Base-by-base conservation (phyloP, 139 green algal genomes). In the Choricystis sp. region DNA sequence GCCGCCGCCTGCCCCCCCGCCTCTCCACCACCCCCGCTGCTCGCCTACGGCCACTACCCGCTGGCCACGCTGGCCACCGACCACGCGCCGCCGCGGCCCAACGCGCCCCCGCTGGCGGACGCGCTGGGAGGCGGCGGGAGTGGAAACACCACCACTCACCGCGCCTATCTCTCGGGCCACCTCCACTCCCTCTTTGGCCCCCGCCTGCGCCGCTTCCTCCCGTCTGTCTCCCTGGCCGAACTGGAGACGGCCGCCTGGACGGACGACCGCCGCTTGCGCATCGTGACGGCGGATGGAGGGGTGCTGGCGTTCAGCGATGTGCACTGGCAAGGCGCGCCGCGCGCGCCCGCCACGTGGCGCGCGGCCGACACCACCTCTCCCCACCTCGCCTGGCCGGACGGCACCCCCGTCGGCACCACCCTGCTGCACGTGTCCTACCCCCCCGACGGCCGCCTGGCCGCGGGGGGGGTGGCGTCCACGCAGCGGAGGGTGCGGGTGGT, bases 21-120 rank as follows among this genome's bases (percentile, higher is more conserved):
- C 22, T 66, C 52, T 52, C 22, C 24, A 1, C 29, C 27, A 3
- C 61, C 67, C 23, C 59, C 72, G 14, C 27, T 79, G 1, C 57
- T 89, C 3, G 77, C 69, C 3, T 85, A 81, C 57, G 73, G 75
- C 16, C 83, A 90, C 64, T 83, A 84, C 69, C 82, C 83, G 2
- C 69, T 90, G 26, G 65, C 68, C 29, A 66, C 64, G 4, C 30
- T 79, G 2, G 69, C 77, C 29, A 26, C 48, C 26, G 48, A 65
- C 23, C 23, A 31, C 28, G 24, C 56, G 19, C 52, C 71, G 9
- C 49, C 49, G 14, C 62, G 21, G 22, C 29, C 29, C 22, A 14
- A 19, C 56, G 14, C 56, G 56, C 56, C 56, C 21, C 20, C 62
- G 59, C 31, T 73, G 57, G 62, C 62, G 3, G 28, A 62, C 23